A percentile compares a stretch with the other conserved stretches of the same genome.
These are phyloP conservation scores for Melaleuca alternifolia DNA, from an alignment of 345 rosid species.

Conservation along the genomic window DNA sequence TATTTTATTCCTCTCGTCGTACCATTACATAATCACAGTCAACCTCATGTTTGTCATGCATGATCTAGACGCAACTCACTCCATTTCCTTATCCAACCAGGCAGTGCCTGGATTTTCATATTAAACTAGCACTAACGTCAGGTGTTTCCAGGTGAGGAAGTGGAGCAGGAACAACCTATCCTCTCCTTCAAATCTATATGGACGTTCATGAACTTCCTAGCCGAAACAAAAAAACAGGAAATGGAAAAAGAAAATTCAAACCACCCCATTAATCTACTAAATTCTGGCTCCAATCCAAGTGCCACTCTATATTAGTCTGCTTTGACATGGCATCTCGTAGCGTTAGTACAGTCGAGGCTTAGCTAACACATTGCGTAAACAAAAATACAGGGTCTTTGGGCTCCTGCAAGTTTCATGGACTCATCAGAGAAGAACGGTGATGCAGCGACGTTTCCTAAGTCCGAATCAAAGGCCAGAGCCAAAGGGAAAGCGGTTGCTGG, in stretches of 20 bases:
- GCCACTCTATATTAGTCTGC: neutral
- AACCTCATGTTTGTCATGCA: neutral
- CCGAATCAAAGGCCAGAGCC: slow-evolving; percentile 2
- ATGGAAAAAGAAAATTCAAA: neutral
- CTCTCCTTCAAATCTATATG: neutral
- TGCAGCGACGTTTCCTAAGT: neutral
- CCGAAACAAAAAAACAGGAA: neutral
- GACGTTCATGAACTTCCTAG: neutral
- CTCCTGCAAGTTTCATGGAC: slow-evolving; percentile 13
- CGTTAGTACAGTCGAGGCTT: neutral
- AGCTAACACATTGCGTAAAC: neutral
- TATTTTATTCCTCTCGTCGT: no score
- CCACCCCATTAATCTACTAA: neutral
- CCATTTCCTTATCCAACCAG: neutral
- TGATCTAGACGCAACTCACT: neutral
- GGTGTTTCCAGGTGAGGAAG: neutral
- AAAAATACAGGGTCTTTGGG: neutral
- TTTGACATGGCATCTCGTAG: neutral
- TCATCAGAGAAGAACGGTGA: slow-evolving; percentile 1
- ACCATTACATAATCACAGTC: neutral
- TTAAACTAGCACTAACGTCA: neutral
- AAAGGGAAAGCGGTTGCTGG: slow-evolving; percentile 16
- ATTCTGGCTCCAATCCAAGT: neutral
- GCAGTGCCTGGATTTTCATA: neutral
- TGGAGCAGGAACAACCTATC: slow-evolving; percentile 2